Base-by-base conservation (phyloP, 2,329 filamentous ascomycete species). In the Grosmannia penicillata region DNA sequence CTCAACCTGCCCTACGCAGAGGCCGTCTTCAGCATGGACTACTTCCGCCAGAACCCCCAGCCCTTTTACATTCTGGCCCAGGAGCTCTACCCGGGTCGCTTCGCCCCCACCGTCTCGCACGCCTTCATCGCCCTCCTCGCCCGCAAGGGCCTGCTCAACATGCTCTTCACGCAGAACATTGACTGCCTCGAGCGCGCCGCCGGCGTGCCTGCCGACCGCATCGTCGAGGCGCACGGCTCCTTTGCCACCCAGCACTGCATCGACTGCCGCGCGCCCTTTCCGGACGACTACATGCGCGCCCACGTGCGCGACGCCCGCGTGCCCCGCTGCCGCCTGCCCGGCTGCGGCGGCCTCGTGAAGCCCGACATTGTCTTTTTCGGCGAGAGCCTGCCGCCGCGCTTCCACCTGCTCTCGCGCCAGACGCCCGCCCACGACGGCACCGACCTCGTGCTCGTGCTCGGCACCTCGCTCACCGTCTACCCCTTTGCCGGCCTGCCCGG, bases 131-230 rank as follows among this genome's bases (percentile, higher is more conserved):
- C 75, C 13, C 65, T 98, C 19, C 74, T 96, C 14, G 72, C 87
- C 41, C 65, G 77, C 43, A 94, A 93, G 59, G 75, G 74, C 4
- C 63, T 89, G 29, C 63, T 98, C 19, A 63, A 80, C 47, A 91
- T 86, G 65, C 72, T 91, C 38, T 98, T 96, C 57, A 95, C 91
- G 0, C 91, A 98, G 54, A 98, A 98, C 53, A 96, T 98, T 48
- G 91, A 98, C 61, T 94, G 86, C 51, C 69, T 98, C 11, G 91
- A 98, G 60, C 75, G 87, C 18, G 70, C 74, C 48, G 91, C 89
- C 11, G 91, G 91, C 21, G 77, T 98, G 1, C 82, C 86, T 0
- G 68, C 64, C 0, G 76, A 89, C 3, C 77, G 72, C 56, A 87
- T 98, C 36, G 69, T 98, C 24, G 89, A 96, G 59, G 91, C 91